A percentile compares a stretch with the other conserved stretches of the same genome.
phyloP scores from a whole-genome alignment of 495 filamentous ascomycete species.

The Aspergillus nidulans region DNA sequence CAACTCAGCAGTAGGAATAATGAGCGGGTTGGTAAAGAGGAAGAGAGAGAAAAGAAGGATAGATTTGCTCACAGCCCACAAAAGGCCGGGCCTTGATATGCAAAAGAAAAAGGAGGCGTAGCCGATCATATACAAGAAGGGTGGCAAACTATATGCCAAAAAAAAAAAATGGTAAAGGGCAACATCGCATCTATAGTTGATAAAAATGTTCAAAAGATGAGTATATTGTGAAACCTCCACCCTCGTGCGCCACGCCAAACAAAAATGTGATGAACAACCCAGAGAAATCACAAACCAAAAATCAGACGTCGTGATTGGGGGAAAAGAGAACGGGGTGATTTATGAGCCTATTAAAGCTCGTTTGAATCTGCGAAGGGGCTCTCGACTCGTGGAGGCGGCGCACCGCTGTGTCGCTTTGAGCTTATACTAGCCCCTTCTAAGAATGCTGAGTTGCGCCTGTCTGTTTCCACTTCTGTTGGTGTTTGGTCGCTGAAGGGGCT shows the following conservation, averaged over 20 bases:
- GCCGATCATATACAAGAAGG: constrained; percentile 19
- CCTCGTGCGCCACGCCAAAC: constrained; percentile 8
- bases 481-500: constrained; percentile 59
- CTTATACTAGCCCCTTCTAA: constrained; percentile 22
- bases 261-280: not conserved
- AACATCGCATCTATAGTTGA: constrained; percentile 14
- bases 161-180: not conserved
- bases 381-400: constrained; percentile 29
- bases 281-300: not conserved
- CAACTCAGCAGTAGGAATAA: not conserved
- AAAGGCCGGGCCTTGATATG: not conserved
- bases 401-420: constrained; percentile 24
- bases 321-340: not conserved
- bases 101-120: constrained; percentile 8
- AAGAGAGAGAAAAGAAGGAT: not conserved
- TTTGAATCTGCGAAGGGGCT: constrained; percentile 48
- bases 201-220: not conserved
- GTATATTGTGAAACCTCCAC: not conserved
- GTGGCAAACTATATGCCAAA: not conserved
- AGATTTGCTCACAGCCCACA: not conserved
- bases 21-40: not conserved
- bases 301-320: constrained; percentile 9
- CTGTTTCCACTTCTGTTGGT: constrained; percentile 4
- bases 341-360: constrained; percentile 52
- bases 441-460: constrained; percentile 15